phyloP scores from a whole-genome alignment of 1,284 basidiomycete genomes.

The Fomitopsis pinicola region DNA sequence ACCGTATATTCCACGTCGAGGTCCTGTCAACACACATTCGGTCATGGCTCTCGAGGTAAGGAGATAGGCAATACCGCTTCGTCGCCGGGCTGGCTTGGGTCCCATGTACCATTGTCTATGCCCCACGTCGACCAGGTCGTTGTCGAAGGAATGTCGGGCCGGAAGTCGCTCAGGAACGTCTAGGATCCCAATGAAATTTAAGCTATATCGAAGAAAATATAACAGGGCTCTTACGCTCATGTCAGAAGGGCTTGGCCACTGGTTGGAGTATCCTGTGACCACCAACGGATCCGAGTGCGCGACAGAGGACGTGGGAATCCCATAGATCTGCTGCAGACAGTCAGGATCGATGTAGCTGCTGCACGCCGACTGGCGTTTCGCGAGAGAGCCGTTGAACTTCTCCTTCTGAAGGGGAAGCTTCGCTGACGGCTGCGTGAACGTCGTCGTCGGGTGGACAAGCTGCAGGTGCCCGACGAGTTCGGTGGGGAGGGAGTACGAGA shows the following conservation, averaged over 20 bases:
- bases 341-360: conserved; percentile 40
- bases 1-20: conserved; percentile 64
- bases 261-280: conserved; percentile 52
- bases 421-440: conserved; percentile 14
- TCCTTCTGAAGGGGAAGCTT: conserved; percentile 1
- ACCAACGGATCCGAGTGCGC: conserved; percentile 46
- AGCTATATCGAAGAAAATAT: conserved; percentile 18
- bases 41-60: neutral
- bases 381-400: conserved; percentile 42
- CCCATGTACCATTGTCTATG: conserved; percentile 50
- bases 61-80: conserved; percentile 14
- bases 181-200: conserved; percentile 15
- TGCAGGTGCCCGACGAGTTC: conserved; percentile 34
- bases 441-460: conserved; percentile 38
- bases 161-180: conserved; percentile 48
- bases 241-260: conserved; percentile 50
- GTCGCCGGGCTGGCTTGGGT: conserved; percentile 26
- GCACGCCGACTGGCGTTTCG: conserved; percentile 3
- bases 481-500: conserved; percentile 38
- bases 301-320: conserved; percentile 40
- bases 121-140: conserved; percentile 47
- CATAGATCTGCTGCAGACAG: conserved; percentile 53
- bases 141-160: conserved; percentile 43
- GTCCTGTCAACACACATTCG: conserved; percentile 26
- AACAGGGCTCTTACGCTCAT: conserved; percentile 29